Percentiles rank a stretch among this genome's conserved stretches.
phyloP scores from a whole-genome alignment of 148 eudicot genomes.

The Rhododendron vialii region DNA sequence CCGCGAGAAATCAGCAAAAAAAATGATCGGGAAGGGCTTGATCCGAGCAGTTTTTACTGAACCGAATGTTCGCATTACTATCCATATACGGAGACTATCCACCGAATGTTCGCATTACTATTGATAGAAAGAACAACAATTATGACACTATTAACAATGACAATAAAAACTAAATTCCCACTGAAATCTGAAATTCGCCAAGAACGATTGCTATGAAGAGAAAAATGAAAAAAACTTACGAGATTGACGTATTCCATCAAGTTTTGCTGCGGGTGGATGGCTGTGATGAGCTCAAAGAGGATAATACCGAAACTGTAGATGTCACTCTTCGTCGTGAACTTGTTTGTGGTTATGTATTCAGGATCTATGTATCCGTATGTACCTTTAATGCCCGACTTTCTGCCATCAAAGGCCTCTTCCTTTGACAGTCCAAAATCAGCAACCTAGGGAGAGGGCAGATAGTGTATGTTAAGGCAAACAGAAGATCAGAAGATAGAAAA shows the following conservation, averaged over 20 bases:
- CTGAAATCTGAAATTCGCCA: background rate
- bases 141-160: background rate
- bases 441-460: conserved; percentile 43
- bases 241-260: conserved; percentile 93
- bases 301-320: conserved; percentile 89
- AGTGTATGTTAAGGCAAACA: background rate
- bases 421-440: conserved; percentile 99
- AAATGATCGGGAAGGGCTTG: no score
- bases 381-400: conserved; percentile 86
- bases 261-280: conserved; percentile 94
- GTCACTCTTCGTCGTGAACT: conserved; percentile 80
- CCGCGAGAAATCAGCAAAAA: no score
- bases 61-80: no score
- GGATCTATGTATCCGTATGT: conserved; percentile 99
- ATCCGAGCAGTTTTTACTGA: no score
- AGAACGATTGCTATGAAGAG: background rate
- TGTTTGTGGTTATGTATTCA: conserved; percentile 73
- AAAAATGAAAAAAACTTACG: conserved; percentile 35
- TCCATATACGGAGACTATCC: background rate
- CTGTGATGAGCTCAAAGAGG: conserved; percentile 93
- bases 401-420: conserved; percentile 80
- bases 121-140: background rate
- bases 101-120: background rate
- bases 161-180: background rate
- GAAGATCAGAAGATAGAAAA: background rate